These are phyloP conservation scores for Phytophthora podocarpi DNA, from an alignment of 352 stramenopile species.

Conservation along the genomic window DNA sequence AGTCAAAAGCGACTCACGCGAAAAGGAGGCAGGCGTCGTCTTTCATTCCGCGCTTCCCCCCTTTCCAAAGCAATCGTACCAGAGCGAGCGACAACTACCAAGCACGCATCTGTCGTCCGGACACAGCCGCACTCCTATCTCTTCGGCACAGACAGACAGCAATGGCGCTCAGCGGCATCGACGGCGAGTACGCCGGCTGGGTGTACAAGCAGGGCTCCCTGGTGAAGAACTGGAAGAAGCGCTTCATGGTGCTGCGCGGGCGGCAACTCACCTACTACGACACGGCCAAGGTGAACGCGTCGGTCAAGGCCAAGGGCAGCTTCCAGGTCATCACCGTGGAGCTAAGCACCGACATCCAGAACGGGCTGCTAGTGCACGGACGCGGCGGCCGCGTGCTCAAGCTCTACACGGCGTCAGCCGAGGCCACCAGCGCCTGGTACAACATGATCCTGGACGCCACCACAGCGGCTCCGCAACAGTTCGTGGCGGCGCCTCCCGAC, in stretches of 20 bases:
- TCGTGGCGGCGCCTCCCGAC: conserved; percentile 24
- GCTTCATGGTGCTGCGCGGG: conserved; percentile 83
- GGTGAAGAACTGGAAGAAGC: conserved; percentile 87
- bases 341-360: conserved; percentile 81
- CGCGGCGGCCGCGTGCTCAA: conserved; percentile 84
- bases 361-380: conserved; percentile 81
- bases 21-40: neutral
- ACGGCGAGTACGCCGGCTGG: conserved; percentile 74
- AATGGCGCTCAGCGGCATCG: conserved; percentile 46
- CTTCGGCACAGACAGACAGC: neutral
- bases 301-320: conserved; percentile 76
- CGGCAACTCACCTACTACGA: conserved; percentile 88
- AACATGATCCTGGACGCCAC: conserved; percentile 79
- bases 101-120: neutral
- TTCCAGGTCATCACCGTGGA: conserved; percentile 89
- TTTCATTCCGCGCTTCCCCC: conserved; percentile 17
- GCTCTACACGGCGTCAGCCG: conserved; percentile 81
- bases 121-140: neutral
- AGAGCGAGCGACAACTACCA: neutral
- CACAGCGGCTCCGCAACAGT: conserved; percentile 20
- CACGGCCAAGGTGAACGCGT: conserved; percentile 57
- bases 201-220: conserved; percentile 86
- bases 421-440: conserved; percentile 76
- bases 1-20: conserved; percentile 18
- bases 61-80: conserved; percentile 3